Evolutionary conservation across 176 grass and related monocot species (phyloP), one percentile per base, ranked within the genome.

Genomic region (Cenchrus purpureus): DNA sequence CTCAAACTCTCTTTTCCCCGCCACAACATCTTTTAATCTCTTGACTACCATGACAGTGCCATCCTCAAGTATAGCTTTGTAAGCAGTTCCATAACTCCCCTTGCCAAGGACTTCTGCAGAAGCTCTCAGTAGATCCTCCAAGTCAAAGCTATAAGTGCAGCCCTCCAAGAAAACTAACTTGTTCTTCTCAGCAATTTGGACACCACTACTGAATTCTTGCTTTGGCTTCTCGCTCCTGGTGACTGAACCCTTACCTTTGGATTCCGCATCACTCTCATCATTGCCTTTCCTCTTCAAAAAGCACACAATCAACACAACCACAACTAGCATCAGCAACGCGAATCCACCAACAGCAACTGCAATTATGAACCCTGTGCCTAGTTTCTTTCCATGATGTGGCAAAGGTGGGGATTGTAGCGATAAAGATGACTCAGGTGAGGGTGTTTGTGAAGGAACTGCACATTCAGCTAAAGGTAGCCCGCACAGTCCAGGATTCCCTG

Each of bases 101-200:
- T 99, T 99, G n/a, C 97, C 97, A 51, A 99, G 89, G 34, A 96
- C 97, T 91, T 99, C 93, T n/a, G 97, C 97, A 5, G 97, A 99
- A 84, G 97, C 97, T 34, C 89, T 91, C 44, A 99, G 85, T 65
- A 99, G 78, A 83, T 99, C 97, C 87, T 99, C 97, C 80, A 99
- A 85, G 81, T 99, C 93, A 87, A 99, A 99, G 87, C 88, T 94
- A 81, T 99, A 96, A 37, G 86, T 79, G 73, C 93, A 99, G 48
- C 93, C 93, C 37, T 96, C 91, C 64, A 99, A 91, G 90, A 96
- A 99, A 64, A 92, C 84, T 56, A 99, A 81, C 78, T 99, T 99
- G 77, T 94, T 99, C 90, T 92, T 93, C 68, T 92, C 89, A 48
- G 91, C 59, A 70, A 85, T 87, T 78, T 99, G 97, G 84, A 89